Evolutionary conservation across 2,329 filamentous ascomycete genomes (phyloP), one percentile per base, ranked within the genome.

Genomic region (Hypoxylon sp.): DNA sequence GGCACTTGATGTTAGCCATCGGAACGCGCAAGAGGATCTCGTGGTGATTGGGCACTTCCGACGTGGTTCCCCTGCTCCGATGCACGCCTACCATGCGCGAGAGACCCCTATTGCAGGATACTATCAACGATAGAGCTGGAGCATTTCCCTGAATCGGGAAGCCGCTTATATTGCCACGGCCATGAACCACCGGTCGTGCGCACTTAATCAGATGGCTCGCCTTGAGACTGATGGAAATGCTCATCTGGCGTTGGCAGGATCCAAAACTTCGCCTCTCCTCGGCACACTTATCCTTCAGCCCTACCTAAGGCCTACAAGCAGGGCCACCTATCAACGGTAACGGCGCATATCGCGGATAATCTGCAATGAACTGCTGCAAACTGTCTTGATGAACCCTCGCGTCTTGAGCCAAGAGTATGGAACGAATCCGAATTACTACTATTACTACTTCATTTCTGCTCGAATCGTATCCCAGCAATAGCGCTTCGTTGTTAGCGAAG

Each of bases 51-150:
- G 48, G 26, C 21, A n/a, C n/a, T 33, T 35, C 20, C 24, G 21
- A 31, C 48, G 10, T 37, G 31, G 29, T 37, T 42, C 56, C 52
- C 46, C 50, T 55, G 42, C 47, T 38, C 58, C 51, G 50, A 56
- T 35, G 58, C 48, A 63, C 29, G 46, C 51, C 37, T 21, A 38
- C 29, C 29, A 26, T 48, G 20, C 18, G 9, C 2, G 23, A 42
- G 45, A 41, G 59, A 56, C 55, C 59, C 59, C 51, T 62, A 59
- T 42, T 62, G 59, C 55, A 59, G 38, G 40, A 50, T 40, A 33
- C 41, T 27, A 21, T 57, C 45, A 41, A 41, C 29, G 33, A 52
- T 45, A 11, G 10, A 35, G 10, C 26, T 42, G 54, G 41, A 27
- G 49, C 15, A 13, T 2, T 57, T 54, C 37, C 55, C 57, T 60